Base-by-base conservation (phyloP, 139 green algal genomes). In the Coelastrella sp. region DNA sequence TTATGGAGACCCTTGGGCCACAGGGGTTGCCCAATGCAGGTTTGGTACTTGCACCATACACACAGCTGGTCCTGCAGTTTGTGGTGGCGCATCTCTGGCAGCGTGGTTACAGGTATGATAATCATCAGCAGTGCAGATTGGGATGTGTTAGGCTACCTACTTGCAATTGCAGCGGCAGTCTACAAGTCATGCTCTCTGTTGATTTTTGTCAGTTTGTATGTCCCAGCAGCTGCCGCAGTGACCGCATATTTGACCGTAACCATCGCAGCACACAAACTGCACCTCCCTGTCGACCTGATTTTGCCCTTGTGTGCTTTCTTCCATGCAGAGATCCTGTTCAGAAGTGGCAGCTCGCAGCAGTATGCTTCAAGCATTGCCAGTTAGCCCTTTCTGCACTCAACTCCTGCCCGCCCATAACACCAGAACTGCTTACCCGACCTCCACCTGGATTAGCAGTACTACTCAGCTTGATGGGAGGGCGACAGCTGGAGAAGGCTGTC, bases 321-420 rank as follows among this genome's bases (percentile, higher is more conserved):
- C n/a, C n/a, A 27, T 67, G 45, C 87, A 94, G 89, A 74, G 40
- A 88, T 21, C 79, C 92, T 2, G 25, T 25, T 0, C 92, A 97
- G 88, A 92, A 93, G 71, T 97, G 93, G 93, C 83, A 95, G 89
- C 82, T 97, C 80, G 89, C 89, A 45, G 86, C 79, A 6, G 91
- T 85, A 17, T 87, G 77, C 50, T 85, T 96, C 32, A 84, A 92
- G 63, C 92, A 97, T 83, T 73, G 93, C 79, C 64, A 88, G 73
- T 82, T 96, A 37, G 83, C 85, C 48, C 35, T 85, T 15, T n/a
- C 51, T 15, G 67, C 51, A 21, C 37, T 81, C 30, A 15, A 57
- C 51, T 67, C 13, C 53, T 53, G 68, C n/a, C 51, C 81, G 1
- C 53, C 75, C 35, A 80, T 66, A 64, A 71, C 67, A 7, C 51